A percentile compares a stretch with the other conserved stretches of the same genome.
phyloP scores from a whole-genome alignment of 805 yeast genomes.

The Candida oleophila region DNA sequence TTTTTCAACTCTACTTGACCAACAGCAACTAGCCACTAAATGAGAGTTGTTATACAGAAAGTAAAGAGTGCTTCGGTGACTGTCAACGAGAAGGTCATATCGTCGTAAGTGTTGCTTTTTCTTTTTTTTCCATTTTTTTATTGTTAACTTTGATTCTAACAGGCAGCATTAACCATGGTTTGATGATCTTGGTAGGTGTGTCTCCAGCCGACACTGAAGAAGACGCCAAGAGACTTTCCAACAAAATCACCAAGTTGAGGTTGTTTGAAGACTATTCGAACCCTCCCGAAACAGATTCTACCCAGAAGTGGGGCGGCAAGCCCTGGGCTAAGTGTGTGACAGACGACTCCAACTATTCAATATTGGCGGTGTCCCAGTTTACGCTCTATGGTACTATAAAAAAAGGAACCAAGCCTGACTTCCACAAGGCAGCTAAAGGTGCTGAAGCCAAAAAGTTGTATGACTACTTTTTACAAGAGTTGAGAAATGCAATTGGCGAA shows the following conservation, averaged over 20 bases:
- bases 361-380: constrained; percentile 88
- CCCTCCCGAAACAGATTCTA: constrained; percentile 41
- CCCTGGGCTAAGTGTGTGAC: constrained; percentile 74
- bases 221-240: constrained; percentile 68
- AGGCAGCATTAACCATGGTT: constrained; percentile 59
- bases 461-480: constrained; percentile 48
- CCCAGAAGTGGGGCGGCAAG: constrained; percentile 47
- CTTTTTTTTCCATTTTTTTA: background rate
- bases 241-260: constrained; percentile 63
- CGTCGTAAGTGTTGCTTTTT: constrained; percentile 40
- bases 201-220: constrained; percentile 72
- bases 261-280: constrained; percentile 64
- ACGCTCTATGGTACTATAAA: constrained; percentile 82
- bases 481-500: constrained; percentile 55
- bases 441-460: constrained; percentile 49
- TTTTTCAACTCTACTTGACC: no score
- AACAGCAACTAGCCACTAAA: constrained; percentile 22
- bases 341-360: constrained; percentile 65
- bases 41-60: constrained; percentile 90
- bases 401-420: constrained; percentile 94
- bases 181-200: constrained; percentile 82
- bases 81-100: constrained; percentile 68
- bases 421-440: constrained; percentile 90
- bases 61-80: constrained; percentile 88
- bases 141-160: no score